Conservation (phyloP, 169 alveolate genomes). For the Blepharisma undulans region DNA sequence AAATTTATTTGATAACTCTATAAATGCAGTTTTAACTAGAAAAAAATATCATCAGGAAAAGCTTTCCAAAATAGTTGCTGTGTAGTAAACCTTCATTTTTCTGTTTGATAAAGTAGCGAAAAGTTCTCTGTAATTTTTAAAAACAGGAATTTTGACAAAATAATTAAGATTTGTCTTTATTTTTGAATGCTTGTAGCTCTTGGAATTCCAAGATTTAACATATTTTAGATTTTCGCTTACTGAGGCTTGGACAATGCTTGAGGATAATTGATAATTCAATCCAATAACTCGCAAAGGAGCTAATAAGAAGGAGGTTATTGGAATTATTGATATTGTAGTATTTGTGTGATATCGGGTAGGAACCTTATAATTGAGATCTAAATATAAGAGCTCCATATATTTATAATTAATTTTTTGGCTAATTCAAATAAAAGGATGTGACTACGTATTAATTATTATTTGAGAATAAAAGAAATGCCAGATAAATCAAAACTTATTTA, state of each 20-base stretch:
- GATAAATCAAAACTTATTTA: too few relatives aligned
- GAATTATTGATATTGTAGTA: neutral
- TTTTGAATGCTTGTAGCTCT: neutral
- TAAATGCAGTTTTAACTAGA: neutral
- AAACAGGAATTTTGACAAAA: neutral
- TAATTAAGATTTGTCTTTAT: neutral
- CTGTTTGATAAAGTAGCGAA: neutral
- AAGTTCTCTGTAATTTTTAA: neutral
- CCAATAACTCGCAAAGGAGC: neutral
- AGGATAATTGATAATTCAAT: neutral
- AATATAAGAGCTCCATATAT: neutral
- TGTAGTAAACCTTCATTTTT: too few relatives aligned
- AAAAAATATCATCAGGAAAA: too few relatives aligned
- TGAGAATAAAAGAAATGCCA: too few relatives aligned
- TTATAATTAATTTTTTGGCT: too few relatives aligned
- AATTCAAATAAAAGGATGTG: too few relatives aligned
- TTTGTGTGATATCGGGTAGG: neutral
- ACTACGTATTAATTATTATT: too few relatives aligned
- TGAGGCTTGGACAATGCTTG: neutral
- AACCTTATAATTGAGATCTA: neutral
- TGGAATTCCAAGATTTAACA: neutral
- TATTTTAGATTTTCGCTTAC: neutral
- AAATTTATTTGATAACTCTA: neutral
- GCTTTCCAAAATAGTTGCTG: neutral
- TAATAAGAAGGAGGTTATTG: neutral